These are phyloP conservation scores for Fusarium oxysporum DNA, from an alignment of 2,329 filamentous ascomycete genomes.

Conservation along the genomic window DNA sequence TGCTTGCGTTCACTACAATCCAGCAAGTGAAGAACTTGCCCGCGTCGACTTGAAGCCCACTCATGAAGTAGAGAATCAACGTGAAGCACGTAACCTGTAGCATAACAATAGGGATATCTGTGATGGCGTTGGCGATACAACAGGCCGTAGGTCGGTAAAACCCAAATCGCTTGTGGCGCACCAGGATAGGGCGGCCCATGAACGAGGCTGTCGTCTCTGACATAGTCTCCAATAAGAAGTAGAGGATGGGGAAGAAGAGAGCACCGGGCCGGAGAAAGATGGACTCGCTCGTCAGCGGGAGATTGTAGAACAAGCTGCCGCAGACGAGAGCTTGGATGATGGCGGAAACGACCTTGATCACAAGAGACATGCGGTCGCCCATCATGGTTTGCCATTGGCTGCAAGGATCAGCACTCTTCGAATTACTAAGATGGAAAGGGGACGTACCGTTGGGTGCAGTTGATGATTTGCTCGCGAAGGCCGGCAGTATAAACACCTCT, in stretches of 20 bases:
- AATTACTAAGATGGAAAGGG: no score
- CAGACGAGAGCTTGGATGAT: slow-evolving; percentile 5
- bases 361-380: not conserved
- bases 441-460: no score
- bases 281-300: not conserved
- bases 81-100: slow-evolving; percentile 36
- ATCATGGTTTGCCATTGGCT: not conserved
- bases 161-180: slow-evolving; percentile 47
- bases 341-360: not conserved
- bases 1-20: slow-evolving; percentile 57
- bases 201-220: slow-evolving; percentile 38
- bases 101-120: slow-evolving; percentile 29
- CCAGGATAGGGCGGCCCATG: slow-evolving; percentile 44
- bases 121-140: slow-evolving; percentile 22
- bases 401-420: not conserved
- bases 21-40: slow-evolving; percentile 55
- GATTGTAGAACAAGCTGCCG: slow-evolving; percentile 32
- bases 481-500: no score
- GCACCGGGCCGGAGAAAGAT: slow-evolving; percentile 15
- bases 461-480: no score
- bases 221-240: slow-evolving; percentile 22
- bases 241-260: slow-evolving; percentile 27
- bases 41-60: slow-evolving; percentile 69
- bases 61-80: slow-evolving; percentile 73
- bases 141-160: slow-evolving; percentile 47